A percentile compares a stretch with the other conserved stretches of the same genome.
phyloP scores from a whole-genome alignment of 179 eudicot genomes.

The Beta macrorhiza region DNA sequence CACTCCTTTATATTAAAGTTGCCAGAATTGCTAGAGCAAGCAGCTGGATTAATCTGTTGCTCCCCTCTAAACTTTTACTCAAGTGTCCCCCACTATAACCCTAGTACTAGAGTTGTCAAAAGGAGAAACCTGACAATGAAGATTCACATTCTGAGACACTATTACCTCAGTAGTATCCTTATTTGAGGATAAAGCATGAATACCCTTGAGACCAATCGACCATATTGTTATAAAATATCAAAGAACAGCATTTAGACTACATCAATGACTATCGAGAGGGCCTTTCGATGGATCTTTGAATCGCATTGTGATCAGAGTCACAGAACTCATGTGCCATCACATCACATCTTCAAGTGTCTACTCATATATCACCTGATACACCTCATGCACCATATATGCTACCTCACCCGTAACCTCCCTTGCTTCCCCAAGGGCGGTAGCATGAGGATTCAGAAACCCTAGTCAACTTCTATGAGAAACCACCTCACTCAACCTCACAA shows the following conservation, averaged over 20 bases:
- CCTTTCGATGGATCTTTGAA: background rate
- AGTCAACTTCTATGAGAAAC: background rate
- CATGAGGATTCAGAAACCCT: background rate
- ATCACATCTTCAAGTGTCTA: background rate
- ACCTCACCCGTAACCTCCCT: background rate
- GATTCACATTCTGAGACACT: background rate
- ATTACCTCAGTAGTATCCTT: background rate
- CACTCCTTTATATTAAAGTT: background rate
- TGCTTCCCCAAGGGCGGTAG: background rate
- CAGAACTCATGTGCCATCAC: background rate
- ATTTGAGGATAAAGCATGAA: background rate
- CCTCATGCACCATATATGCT: background rate
- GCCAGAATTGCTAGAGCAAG: background rate
- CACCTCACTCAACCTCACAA: background rate
- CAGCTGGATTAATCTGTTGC: background rate
- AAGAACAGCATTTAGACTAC: background rate
- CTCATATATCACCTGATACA: background rate
- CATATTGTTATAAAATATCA: background rate
- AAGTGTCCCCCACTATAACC: background rate
- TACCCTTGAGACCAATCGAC: no score
- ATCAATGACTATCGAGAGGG: background rate
- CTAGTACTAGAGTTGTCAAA: background rate
- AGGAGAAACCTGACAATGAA: background rate
- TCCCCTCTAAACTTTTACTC: background rate
- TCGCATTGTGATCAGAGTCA: background rate